These are phyloP conservation scores for Schwanniomyces occidentalis DNA, from an alignment of 805 yeast genomes.

Conservation along the genomic window DNA sequence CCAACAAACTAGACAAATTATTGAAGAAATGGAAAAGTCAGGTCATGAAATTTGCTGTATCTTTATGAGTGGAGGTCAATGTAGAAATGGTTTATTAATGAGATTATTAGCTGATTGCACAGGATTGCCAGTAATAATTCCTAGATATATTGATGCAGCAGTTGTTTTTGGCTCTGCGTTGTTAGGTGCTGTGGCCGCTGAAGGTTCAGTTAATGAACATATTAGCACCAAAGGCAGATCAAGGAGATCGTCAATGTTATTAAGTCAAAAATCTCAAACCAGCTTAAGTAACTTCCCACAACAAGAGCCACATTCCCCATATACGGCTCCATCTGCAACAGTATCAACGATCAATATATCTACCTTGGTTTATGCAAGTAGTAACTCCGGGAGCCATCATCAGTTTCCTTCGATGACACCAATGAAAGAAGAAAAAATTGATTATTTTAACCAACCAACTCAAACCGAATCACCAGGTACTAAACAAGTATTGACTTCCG, in stretches of 20 bases:
- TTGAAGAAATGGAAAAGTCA: constrained; percentile 74
- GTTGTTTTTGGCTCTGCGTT: constrained; percentile 96
- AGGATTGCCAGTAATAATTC: constrained; percentile 87
- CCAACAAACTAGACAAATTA: constrained; percentile 94
- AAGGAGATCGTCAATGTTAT: constrained; percentile 34
- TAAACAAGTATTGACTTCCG: constrained; percentile 4
- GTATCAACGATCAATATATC: constrained; percentile 61
- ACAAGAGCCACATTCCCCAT: constrained; percentile 58
- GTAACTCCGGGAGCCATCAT: constrained; percentile 28
- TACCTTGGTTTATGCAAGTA: constrained; percentile 45
- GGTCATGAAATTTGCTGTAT: constrained; percentile 79
- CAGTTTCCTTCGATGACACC: constrained; percentile 39
- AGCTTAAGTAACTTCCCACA: constrained; percentile 25
- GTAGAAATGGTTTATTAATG: constrained; percentile 87
- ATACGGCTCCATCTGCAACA: constrained; percentile 80
- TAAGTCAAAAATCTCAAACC: constrained; percentile 29
- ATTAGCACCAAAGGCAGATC: constrained; percentile 31
- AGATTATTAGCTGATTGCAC: constrained; percentile 90
- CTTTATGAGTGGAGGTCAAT: constrained; percentile 95
- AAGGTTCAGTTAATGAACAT: constrained; percentile 50
- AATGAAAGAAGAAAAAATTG: constrained; percentile 36
- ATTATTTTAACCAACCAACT: constrained; percentile 39
- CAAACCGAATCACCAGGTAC: constrained; percentile 6
- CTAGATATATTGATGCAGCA: constrained; percentile 93
- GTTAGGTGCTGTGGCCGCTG: constrained; percentile 92